Evolutionary conservation across 1,139 yeast genomes (phyloP).

Genomic region (Kodamaea alishanica): DNA sequence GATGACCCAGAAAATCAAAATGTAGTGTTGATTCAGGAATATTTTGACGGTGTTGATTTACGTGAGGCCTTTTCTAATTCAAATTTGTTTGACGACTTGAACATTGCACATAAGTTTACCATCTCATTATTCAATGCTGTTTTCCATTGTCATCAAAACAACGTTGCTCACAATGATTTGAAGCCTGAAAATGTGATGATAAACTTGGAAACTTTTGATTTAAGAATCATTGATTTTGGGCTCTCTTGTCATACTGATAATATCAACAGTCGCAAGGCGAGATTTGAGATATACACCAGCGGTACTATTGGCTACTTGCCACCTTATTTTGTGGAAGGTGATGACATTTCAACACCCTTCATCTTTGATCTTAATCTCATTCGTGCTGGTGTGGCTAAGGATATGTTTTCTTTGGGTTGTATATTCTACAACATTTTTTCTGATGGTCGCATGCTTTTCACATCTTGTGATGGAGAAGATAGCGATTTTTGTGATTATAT

Average conservation of each 20-base stretch:
- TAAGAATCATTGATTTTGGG: conserved; percentile 11
- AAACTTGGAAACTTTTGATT: conserved; percentile 3
- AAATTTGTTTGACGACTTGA: not conserved
- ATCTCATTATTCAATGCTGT: conserved; percentile 17
- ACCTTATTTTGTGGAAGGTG: conserved; percentile 1
- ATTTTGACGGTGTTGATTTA: conserved; percentile 9
- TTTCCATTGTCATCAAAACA: conserved; percentile 14
- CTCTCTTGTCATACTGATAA: conserved; percentile 4
- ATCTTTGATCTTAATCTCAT: not conserved
- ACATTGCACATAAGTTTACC: conserved; percentile 10
- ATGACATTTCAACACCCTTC: not conserved
- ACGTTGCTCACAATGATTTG: conserved; percentile 14
- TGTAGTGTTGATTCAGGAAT: conserved; percentile 9
- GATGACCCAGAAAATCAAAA: not conserved
- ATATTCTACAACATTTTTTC: conserved; percentile 8
- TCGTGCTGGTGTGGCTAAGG: conserved; percentile 8
- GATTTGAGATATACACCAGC: conserved; percentile 2
- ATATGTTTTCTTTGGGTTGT: conserved; percentile 10
- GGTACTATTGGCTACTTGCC: conserved; percentile 10
- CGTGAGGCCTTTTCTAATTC: conserved; percentile 3
- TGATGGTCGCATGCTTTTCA: conserved; percentile 7
- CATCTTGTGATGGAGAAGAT: conserved; percentile 3
- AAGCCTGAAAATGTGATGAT: conserved; percentile 16
- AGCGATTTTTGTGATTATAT: not conserved
- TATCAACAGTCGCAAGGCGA: not conserved